Evolutionary conservation across 495 filamentous ascomycete species (phyloP), one percentile per base, ranked within the genome.

Genomic region (Annulohypoxylon nitens): DNA sequence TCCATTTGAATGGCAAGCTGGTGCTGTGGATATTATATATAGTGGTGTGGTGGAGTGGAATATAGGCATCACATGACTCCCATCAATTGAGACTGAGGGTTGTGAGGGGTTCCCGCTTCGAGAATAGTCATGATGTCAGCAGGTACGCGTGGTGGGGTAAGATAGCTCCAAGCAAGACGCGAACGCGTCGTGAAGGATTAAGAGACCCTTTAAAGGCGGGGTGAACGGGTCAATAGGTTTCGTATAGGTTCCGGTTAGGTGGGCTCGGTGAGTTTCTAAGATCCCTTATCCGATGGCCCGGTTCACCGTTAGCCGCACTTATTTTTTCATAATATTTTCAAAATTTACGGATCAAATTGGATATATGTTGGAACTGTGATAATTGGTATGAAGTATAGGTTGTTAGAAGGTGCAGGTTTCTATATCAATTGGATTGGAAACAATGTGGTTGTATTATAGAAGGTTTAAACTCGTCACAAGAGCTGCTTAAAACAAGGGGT

Each of bases 391-490:
- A 30, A 30, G 0, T 14, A 4, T 33, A 54, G 11, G 10, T n/a
- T 16, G 11, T 30, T 3, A 14, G 9, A 33, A 34, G 25, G 25
- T 14, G 5, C 6, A 14, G 7, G 43, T 20, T 47, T 47, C 30
- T 33, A 33, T 25, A 33, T 33, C 23, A 30, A 54, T 54, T 33
- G 20, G 39, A 37, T 36, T 20, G 5, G 30, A 10, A 23, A 57
- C 53, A 26, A 37, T 57, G 53, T 33, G 50, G 20, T 30, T 8
- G 14, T 57, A 57, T 57, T 18, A 37, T 36, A 16, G n/a, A 37
- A 37, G 36, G 54, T 50, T 67, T 66, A 66, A 66, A 33, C 25
- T 59, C 53, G 33, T 67, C 64, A 43, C 43, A 67, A 67, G 64
- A 43, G 64, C 64, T 54, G 54, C 57, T 67, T 60, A 67, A 47